Base-by-base conservation (phyloP, 306 rosid genomes). In the Argentina anserina region DNA sequence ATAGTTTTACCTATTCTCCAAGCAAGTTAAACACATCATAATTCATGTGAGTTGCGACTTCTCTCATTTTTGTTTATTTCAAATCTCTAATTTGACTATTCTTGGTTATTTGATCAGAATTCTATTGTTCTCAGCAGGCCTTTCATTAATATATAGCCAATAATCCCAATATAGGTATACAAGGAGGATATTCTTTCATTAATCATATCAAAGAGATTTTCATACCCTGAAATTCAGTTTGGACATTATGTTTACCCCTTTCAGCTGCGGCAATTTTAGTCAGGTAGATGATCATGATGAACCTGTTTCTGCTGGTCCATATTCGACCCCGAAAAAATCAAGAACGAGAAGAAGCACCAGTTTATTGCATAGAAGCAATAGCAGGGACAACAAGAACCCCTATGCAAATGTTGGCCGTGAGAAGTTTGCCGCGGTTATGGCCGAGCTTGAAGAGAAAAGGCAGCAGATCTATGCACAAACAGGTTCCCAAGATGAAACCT, bases 371-470 rank as follows among this genome's bases (percentile, higher is more conserved):
- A 81, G 50, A 40, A 25, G 31, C 47, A 76, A 80, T 31, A 46
- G 42, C 68, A 81, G 18, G 75, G 79, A 70, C 63, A 79, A 69
- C 77, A 90, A 79, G 66, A 84, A 95, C 71, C 99, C 99, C 0
- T 95, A 83, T 67, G 74, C 99, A 9, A 70, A 71, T 9, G 70
- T 86, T 13, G 99, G 99, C 52, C 87, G 84, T 0, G 99, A 95
- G 65, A 92, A 90, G 36, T 95, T 90, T 69, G 87, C 97, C 25
- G 89, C 82, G 3, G 90, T 92, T 56, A 29, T 92, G 21, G 88
- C 89, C 12, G 97, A 95, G 74, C 93, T 95, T 14, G 89, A 92
- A 26, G 84, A 88, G 70, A 88, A 75, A 70, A 87, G 92, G 55
- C 85, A 86, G 67, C 82, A 81, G 83, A 86, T 95, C 66, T 90